These are phyloP conservation scores for Plectosphaerella sp. DNA, from an alignment of 2,329 filamentous ascomycete species.

Conservation along the genomic window DNA sequence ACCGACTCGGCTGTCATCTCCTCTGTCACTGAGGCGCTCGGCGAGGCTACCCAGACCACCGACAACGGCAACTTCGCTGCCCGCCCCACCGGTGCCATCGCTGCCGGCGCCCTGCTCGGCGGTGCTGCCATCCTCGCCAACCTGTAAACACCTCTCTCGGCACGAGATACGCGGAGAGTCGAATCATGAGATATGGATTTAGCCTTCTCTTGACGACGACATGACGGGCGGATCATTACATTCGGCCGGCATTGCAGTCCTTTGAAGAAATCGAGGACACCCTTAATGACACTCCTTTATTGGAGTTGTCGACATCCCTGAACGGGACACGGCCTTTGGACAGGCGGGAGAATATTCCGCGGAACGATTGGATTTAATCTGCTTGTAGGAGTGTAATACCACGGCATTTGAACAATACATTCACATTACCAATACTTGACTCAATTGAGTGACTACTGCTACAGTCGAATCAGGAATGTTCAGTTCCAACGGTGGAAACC, in stretches of 20 bases:
- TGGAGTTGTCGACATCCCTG: background rate
- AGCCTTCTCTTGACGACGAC: background rate
- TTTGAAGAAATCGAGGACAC: background rate
- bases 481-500: too few species aligned
- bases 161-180: background rate
- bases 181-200: background rate
- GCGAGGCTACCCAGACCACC: constrained; percentile 15
- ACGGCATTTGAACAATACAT: background rate
- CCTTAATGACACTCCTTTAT: background rate
- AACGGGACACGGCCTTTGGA: background rate
- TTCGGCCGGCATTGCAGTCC: background rate
- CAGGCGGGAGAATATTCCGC: background rate
- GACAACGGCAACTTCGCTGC: constrained; percentile 19
- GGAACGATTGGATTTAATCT: background rate
- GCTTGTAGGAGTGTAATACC: background rate
- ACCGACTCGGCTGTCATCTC: constrained; percentile 1
- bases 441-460: too few species aligned
- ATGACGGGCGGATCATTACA: background rate
- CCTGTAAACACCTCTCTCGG: constrained; percentile 25
- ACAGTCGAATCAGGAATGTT: too few species aligned
- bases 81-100: constrained; percentile 35
- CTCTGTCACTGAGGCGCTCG: constrained; percentile 11
- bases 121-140: constrained; percentile 40
- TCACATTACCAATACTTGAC: too few species aligned
- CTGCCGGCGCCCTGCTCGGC: constrained; percentile 41